Conservation (phyloP, 1,284 basidiomycete genomes). For the Leccinum angustisporum region DNA sequence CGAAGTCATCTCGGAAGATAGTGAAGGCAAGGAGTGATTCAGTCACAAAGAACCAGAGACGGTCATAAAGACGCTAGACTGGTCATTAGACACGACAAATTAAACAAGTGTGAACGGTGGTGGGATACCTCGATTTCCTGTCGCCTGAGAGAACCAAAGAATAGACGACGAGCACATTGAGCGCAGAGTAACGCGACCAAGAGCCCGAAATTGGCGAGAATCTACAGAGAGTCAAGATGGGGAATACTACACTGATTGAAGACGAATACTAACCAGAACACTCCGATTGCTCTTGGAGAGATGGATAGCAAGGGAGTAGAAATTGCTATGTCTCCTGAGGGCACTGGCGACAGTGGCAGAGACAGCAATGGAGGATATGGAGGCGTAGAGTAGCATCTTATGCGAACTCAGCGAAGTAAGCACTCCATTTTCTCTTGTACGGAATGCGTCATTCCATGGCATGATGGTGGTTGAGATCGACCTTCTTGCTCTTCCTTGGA, state of each 20-base stretch:
- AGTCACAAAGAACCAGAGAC: conserved; percentile 96
- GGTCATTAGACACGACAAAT: conserved; percentile 2
- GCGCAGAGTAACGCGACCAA: conserved; percentile 77
- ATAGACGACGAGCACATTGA: conserved; percentile 79
- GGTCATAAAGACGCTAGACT: conserved; percentile 85
- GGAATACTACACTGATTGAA: background rate
- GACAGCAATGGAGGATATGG: conserved; percentile 71
- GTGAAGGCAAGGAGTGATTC: conserved; percentile 95
- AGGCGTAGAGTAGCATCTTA: conserved; percentile 67
- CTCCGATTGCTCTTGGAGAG: conserved; percentile 91
- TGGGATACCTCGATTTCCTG: conserved; percentile 86
- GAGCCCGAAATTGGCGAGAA: conserved; percentile 91
- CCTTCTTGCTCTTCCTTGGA: background rate
- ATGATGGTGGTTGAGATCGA: conserved; percentile 22
- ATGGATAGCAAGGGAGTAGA: conserved; percentile 91
- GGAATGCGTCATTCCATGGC: conserved; percentile 37
- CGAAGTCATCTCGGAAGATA: conserved; percentile 94
- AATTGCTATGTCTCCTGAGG: conserved; percentile 84
- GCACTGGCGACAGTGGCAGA: conserved; percentile 76
- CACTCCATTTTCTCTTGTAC: conserved; percentile 42
- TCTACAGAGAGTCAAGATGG: conserved; percentile 45
- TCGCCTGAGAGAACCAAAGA: conserved; percentile 88
- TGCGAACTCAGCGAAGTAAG: conserved; percentile 56
- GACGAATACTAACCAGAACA: conserved; percentile 64
- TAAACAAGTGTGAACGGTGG: conserved; percentile 1